phyloP scores from a whole-genome alignment of 2,329 filamentous ascomycete species.

The Arthrobotrys sphaeroides region DNA sequence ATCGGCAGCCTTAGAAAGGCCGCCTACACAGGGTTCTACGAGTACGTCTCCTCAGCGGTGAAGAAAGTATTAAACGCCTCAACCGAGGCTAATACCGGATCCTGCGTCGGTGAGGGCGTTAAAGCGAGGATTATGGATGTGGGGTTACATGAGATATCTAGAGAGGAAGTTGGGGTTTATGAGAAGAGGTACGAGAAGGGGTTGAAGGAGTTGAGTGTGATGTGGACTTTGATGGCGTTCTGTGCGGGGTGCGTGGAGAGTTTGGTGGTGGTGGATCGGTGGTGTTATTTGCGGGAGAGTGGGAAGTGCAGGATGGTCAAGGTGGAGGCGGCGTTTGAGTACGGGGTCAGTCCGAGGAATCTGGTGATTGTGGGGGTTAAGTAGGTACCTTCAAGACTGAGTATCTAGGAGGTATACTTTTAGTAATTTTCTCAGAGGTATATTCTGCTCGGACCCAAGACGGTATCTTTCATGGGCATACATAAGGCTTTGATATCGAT shows the following conservation, averaged over 20 bases:
- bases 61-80: conserved; percentile 69
- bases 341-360: conserved; percentile 45
- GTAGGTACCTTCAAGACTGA: neutral
- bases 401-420: neutral
- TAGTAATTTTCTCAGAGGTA: neutral
- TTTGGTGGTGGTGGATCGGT: conserved; percentile 88
- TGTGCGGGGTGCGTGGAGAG: conserved; percentile 89
- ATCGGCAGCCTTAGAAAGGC: conserved; percentile 84
- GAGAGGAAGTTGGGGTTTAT: conserved; percentile 78
- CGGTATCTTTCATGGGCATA: neutral
- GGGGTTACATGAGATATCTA: conserved; percentile 71
- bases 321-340: conserved; percentile 49
- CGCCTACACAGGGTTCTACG: conserved; percentile 77
- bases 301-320: conserved; percentile 63
- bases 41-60: conserved; percentile 83
- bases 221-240: conserved; percentile 97
- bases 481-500: neutral
- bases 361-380: conserved; percentile 49
- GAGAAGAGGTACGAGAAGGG: conserved; percentile 71
- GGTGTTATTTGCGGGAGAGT: conserved; percentile 85
- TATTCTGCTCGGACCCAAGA: neutral
- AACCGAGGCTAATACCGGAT: conserved; percentile 67
- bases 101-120: conserved; percentile 71
- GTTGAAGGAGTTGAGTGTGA: conserved; percentile 82
- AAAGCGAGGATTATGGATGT: conserved; percentile 10